A percentile compares a stretch with the other conserved stretches of the same genome.
These are phyloP conservation scores for Fusarium staphyleae DNA, from an alignment of 2,329 filamentous ascomycete species.

Conservation along the genomic window DNA sequence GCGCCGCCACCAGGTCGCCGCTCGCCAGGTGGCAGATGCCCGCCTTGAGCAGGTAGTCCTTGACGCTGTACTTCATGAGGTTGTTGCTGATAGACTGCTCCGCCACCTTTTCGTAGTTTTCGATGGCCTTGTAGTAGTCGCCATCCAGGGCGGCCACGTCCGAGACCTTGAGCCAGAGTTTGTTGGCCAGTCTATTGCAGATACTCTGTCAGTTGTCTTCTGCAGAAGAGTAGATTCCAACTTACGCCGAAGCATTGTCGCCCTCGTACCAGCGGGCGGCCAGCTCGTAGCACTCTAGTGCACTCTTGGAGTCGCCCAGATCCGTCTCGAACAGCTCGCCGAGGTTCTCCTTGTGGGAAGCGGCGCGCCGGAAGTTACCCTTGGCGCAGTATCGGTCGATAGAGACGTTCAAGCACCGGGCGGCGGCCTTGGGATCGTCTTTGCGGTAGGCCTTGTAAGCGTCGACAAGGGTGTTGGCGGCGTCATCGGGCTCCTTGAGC, in stretches of 20 bases:
- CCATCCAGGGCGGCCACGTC: conserved; percentile 82
- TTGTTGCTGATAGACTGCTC: conserved; percentile 83
- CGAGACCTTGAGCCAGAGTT: conserved; percentile 90
- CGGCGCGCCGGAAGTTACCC: conserved; percentile 90
- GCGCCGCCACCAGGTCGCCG: conserved; percentile 77
- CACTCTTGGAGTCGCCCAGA: conserved; percentile 77
- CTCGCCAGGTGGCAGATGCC: conserved; percentile 85
- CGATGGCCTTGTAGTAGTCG: conserved; percentile 85
- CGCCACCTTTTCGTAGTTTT: conserved; percentile 84
- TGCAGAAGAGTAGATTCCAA: conserved; percentile 24
- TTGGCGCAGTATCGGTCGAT: conserved; percentile 87
- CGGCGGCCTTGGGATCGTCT: conserved; percentile 82
- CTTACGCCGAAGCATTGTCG: conserved; percentile 83
- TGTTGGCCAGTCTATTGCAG: conserved; percentile 77
- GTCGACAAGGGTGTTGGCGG: conserved; percentile 85
- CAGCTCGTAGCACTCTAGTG: conserved; percentile 82
- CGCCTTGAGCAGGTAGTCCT: conserved; percentile 94
- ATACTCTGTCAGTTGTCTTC: conserved; percentile 6
- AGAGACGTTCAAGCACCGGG: conserved; percentile 77
- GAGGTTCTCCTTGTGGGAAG: conserved; percentile 87
- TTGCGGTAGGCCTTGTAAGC: conserved; percentile 96
- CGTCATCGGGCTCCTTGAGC: conserved; percentile 90
- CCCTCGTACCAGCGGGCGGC: conserved; percentile 90
- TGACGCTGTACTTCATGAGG: conserved; percentile 91
- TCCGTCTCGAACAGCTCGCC: conserved; percentile 87